Conservation (phyloP, 169 alveolate species). For the Cryptosporidium baileyi region DNA sequence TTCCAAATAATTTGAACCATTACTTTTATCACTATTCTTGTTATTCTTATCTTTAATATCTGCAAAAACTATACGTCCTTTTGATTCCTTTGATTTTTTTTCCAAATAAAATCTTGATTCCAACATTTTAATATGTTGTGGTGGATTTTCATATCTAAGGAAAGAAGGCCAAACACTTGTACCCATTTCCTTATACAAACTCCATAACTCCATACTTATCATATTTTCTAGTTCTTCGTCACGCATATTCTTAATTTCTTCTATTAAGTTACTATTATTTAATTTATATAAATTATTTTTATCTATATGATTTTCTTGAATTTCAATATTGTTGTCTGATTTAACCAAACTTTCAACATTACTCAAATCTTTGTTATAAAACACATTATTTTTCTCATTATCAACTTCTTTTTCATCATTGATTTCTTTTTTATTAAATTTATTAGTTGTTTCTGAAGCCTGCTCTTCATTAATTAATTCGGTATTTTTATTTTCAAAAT, state of each 20-base stretch:
- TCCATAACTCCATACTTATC: slow-evolving; percentile 38
- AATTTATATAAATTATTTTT: background rate
- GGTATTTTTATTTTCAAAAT: no score
- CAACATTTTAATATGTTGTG: slow-evolving; percentile 14
- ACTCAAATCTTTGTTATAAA: background rate
- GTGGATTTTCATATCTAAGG: slow-evolving; percentile 65
- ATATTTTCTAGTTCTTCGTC: slow-evolving; percentile 19
- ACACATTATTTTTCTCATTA: background rate
- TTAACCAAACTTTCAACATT: background rate
- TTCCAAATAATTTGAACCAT: background rate
- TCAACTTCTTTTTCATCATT: background rate
- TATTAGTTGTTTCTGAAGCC: no score
- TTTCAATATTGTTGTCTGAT: background rate
- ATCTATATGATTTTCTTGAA: background rate
- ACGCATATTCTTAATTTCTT: background rate
- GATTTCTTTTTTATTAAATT: background rate
- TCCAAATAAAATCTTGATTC: slow-evolving; percentile 31
- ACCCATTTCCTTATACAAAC: slow-evolving; percentile 29
- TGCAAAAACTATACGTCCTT: background rate
- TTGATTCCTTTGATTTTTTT: background rate
- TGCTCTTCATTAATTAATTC: no score
- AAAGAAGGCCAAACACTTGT: slow-evolving; percentile 66
- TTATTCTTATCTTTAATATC: background rate
- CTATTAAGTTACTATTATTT: background rate
- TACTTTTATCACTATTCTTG: background rate